Percentiles rank a stretch among this genome's conserved stretches.
These are phyloP conservation scores for Podila horticola DNA, from an alignment of 192 early-diverging fungal species.

Conservation along the genomic window DNA sequence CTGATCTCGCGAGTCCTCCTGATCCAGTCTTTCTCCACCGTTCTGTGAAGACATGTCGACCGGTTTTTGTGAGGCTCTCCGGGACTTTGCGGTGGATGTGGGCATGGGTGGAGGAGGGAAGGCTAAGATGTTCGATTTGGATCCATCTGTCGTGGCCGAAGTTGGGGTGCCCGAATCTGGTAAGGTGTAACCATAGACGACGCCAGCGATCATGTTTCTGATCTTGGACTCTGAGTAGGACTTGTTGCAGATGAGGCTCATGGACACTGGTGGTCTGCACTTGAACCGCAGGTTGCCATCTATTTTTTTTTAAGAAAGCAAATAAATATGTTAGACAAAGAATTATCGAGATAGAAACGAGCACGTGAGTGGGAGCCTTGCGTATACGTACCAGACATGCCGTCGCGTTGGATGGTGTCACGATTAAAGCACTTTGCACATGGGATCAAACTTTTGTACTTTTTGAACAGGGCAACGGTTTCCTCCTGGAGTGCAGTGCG, in stretches of 20 bases:
- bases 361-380: too few relatives aligned
- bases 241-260: constrained; percentile 50
- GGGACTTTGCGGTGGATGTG: constrained; percentile 9
- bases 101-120: constrained; percentile 15
- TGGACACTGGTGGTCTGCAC: constrained; percentile 43
- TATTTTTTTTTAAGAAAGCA: background rate
- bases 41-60: background rate
- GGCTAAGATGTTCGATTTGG: constrained; percentile 3
- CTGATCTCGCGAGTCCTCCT: background rate
- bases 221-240: constrained; percentile 53
- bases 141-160: constrained; percentile 2
- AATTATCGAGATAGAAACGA: too few relatives aligned
- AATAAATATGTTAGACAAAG: too few relatives aligned
- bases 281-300: constrained; percentile 50
- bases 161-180: constrained; percentile 22
- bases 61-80: constrained; percentile 15
- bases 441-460: constrained; percentile 38
- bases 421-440: constrained; percentile 49
- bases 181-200: constrained; percentile 37
- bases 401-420: constrained; percentile 49
- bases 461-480: constrained; percentile 42
- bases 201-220: constrained; percentile 45
- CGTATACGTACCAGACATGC: constrained; percentile 36
- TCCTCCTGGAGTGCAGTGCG: constrained; percentile 44
- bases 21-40: background rate